Evolutionary conservation across 495 filamentous ascomycete genomes (phyloP), one percentile per base, ranked within the genome.

Genomic region (Neurospora africana): DNA sequence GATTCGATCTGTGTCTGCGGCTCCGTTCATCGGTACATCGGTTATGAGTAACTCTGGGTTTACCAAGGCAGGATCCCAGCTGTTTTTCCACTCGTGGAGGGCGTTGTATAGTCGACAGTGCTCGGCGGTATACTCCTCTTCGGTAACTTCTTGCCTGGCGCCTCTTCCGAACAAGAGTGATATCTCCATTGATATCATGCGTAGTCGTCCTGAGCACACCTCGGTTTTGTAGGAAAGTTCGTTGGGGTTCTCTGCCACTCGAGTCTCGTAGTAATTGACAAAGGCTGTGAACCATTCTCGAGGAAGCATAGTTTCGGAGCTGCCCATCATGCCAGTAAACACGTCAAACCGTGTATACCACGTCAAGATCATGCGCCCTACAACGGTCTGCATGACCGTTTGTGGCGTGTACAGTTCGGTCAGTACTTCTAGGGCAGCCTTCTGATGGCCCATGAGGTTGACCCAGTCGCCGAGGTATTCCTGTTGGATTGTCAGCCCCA

Each of bases 401-500:
- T 94, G 84, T 2, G 94, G 93, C 1, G 91, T 93, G 73, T 91
- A 91, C 1, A 97, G 79, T 74, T 91, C 86, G 4, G 87, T 91
- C 58, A 99, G 84, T 74, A 99, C 87, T 69, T 92, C 87, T 76
- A 92, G 87, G 2, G 95, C 95, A 7, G 95, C 95, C 80, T 90
- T 94, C 80, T 97, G 94, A 81, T 99, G 95, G 39, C 93, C 91
- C 77, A 95, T 88, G 58, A 98, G 84, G 76, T 95, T 97, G 69
- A 93, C 87, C 92, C 92, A 98, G 77, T 99, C 95, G 10, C 95
- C 95, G 71, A 97, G 86, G 76, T 92, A 95, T 82, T 98, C 95
- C 95, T 98, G 76, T 33, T 65, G 30, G n/a, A 19, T 8, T 8
- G 69, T 79, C 58, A 77, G 76, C 23, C 37, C 30, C 13, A 68